phyloP scores from a whole-genome alignment of 2,329 filamentous ascomycete genomes.

The Microsporum canis region DNA sequence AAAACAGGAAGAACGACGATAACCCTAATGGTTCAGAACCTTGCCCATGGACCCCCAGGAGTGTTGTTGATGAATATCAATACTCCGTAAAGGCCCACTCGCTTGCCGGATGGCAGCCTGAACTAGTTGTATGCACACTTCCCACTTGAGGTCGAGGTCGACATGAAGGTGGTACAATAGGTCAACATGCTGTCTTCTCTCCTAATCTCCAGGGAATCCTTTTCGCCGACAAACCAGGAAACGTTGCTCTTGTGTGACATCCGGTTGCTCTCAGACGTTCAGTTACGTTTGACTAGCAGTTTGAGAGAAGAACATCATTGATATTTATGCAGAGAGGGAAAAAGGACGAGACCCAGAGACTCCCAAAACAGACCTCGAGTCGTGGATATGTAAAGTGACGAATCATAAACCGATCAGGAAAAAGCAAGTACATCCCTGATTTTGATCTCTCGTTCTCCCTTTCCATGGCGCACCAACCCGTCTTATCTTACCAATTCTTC shows the following conservation, averaged over 20 bases:
- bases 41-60: neutral
- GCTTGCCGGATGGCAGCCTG: neutral
- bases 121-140: neutral
- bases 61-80: neutral
- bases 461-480: neutral
- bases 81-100: neutral
- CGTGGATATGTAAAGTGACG: neutral
- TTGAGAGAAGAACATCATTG: neutral
- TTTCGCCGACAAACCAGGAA: neutral
- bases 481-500: neutral
- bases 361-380: neutral
- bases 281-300: constrained; percentile 1
- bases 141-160: neutral
- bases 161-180: constrained; percentile 1
- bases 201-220: neutral
- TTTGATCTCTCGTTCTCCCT: neutral
- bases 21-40: neutral
- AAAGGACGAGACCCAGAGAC: neutral
- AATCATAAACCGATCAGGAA: constrained; percentile 1
- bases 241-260: constrained; percentile 1
- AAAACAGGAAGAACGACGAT: neutral
- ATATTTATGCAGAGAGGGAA: neutral
- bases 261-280: neutral
- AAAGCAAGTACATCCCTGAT: neutral
- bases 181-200: neutral